phyloP scores from a whole-genome alignment of 176 grass and related monocot species.

The Triticum timopheevii region DNA sequence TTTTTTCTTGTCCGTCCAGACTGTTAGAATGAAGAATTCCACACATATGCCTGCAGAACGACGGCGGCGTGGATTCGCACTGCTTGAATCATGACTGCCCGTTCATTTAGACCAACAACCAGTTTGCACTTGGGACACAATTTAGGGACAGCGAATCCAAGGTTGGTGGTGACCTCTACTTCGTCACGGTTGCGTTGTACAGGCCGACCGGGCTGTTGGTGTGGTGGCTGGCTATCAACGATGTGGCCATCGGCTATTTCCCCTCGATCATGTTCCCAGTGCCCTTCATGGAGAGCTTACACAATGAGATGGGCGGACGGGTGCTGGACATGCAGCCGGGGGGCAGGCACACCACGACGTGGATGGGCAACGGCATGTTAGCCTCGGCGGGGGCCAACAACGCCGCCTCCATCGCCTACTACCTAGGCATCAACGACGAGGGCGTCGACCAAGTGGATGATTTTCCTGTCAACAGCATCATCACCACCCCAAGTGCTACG shows the following conservation, averaged over 20 bases:
- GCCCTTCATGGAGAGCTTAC: slow-evolving; percentile 6
- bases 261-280: background rate
- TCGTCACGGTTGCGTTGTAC: background rate
- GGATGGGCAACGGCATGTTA: background rate
- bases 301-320: background rate
- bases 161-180: background rate
- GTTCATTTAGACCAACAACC: background rate
- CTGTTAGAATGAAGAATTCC: no score
- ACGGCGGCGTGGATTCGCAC: background rate
- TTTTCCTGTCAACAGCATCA: background rate
- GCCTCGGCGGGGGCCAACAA: background rate
- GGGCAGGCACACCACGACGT: background rate
- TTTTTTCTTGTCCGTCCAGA: no score
- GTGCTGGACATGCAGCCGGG: background rate
- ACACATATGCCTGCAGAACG: no score
- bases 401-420: background rate
- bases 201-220: background rate
- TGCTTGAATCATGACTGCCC: background rate
- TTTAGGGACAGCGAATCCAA: background rate
- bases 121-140: background rate
- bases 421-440: background rate
- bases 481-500: background rate
- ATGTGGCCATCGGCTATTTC: background rate
- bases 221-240: background rate
- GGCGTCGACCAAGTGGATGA: background rate